phyloP scores from a whole-genome alignment of 306 rosid species.

The Cucumis cinereus region DNA sequence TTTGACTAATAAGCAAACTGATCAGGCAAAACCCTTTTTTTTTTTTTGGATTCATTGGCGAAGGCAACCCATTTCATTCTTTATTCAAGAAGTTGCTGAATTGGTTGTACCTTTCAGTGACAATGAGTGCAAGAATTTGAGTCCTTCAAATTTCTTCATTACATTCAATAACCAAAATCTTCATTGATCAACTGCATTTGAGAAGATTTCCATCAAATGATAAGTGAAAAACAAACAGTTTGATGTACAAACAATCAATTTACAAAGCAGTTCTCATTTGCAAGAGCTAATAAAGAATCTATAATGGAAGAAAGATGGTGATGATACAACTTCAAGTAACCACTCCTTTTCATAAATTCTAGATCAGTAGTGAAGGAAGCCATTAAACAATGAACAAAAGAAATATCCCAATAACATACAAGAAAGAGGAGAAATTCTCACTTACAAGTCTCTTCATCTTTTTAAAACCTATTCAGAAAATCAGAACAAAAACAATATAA shows the following conservation, averaged over 20 bases:
- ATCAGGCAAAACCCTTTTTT: background rate
- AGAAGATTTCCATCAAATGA: background rate
- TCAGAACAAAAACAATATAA: slow-evolving; percentile 32
- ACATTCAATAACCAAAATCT: background rate
- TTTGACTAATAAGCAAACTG: background rate
- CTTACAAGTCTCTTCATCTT: slow-evolving; percentile 52
- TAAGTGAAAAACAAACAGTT: background rate
- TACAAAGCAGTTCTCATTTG: slow-evolving; percentile 6
- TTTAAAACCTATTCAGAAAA: slow-evolving; percentile 37
- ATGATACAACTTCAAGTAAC: slow-evolving; percentile 14
- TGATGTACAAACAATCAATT: slow-evolving; percentile 2
- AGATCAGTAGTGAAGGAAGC: slow-evolving; percentile 9
- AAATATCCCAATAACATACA: slow-evolving; percentile 22
- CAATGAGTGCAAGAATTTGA: background rate
- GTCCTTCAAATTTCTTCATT: background rate
- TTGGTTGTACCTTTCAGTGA: background rate
- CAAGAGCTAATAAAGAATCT: slow-evolving; percentile 1
- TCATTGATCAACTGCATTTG: too few species aligned
- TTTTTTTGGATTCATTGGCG: background rate
- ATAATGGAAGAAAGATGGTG: slow-evolving; percentile 8
- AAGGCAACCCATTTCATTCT: background rate
- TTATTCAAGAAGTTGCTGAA: background rate
- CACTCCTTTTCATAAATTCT: slow-evolving; percentile 19
- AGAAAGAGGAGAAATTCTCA: slow-evolving; percentile 9
- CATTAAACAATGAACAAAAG: slow-evolving; percentile 4